Percentiles rank a stretch among this genome's conserved stretches.
Conservation (phyloP, 225 moss, liverwort and hornwort species). For the Polytrichum commune region DNA sequence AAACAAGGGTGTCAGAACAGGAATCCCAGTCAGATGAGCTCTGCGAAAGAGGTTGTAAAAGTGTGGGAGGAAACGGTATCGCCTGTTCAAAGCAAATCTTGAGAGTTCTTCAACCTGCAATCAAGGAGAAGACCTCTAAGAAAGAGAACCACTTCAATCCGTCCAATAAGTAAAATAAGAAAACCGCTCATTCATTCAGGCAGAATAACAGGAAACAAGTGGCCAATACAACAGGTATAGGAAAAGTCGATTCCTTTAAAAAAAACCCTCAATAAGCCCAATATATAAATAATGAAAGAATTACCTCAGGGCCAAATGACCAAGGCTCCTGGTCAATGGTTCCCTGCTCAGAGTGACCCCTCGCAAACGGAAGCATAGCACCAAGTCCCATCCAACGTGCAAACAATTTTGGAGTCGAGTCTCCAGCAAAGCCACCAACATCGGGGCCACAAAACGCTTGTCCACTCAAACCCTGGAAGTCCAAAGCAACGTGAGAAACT, state of each 20-base stretch:
- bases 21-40: constrained; percentile 71
- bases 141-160: neutral
- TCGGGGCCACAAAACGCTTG: constrained; percentile 91
- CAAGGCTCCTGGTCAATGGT: constrained; percentile 94
- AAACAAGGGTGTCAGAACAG: constrained; percentile 85
- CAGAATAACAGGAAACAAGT: too few relatives aligned
- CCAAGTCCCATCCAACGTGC: constrained; percentile 98
- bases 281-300: neutral
- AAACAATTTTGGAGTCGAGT: constrained; percentile 70
- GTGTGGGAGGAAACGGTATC: constrained; percentile 77
- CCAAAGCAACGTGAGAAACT: neutral
- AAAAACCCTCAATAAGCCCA: neutral
- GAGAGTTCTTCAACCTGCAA: constrained; percentile 77
- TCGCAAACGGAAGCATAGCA: constrained; percentile 76
- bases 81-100: constrained; percentile 61
- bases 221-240: too few relatives aligned
- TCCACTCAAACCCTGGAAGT: constrained; percentile 78
- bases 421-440: constrained; percentile 89
- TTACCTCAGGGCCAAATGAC: constrained; percentile 85
- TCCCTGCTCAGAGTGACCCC: constrained; percentile 84
- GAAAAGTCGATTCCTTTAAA: neutral
- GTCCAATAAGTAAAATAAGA: neutral
- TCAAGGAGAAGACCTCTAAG: neutral
- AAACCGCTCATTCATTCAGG: too few relatives aligned
- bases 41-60: constrained; percentile 81